phyloP scores from a whole-genome alignment of 2,329 filamentous ascomycete species.

The Bipolaris oryzae region DNA sequence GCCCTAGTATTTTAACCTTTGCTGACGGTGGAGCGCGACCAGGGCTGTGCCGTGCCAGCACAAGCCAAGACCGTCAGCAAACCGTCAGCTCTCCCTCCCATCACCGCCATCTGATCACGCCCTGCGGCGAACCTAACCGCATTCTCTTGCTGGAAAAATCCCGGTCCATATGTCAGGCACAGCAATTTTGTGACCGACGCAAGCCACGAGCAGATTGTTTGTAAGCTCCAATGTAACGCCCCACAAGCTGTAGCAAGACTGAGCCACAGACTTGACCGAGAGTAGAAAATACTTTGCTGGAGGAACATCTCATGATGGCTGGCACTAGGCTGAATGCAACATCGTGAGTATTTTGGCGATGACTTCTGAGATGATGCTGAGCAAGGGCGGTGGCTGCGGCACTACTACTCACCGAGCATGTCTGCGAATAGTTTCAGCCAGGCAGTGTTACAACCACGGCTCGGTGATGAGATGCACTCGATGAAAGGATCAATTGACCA shows the following conservation, averaged over 20 bases:
- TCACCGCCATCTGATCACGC: background rate
- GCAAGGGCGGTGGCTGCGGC: slow-evolving; percentile 5
- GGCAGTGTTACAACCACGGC: background rate
- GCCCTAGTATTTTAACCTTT: background rate
- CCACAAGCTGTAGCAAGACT: background rate
- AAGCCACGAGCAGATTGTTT: background rate
- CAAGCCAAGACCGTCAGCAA: slow-evolving; percentile 2
- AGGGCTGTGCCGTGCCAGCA: background rate
- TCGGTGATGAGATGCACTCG: background rate
- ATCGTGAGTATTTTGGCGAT: background rate
- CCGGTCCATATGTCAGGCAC: background rate
- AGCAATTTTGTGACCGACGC: background rate
- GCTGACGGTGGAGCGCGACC: background rate
- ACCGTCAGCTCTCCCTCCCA: background rate
- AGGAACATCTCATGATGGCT: background rate
- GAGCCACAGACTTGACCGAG: slow-evolving; percentile 4
- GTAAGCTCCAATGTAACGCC: slow-evolving; percentile 5
- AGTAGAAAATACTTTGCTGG: background rate
- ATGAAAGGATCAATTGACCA: background rate
- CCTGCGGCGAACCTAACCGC: background rate
- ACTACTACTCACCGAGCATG: background rate
- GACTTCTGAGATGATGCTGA: slow-evolving; percentile 2
- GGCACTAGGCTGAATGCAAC: background rate
- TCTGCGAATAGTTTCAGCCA: slow-evolving; percentile 6
- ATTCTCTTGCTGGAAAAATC: background rate